Evolutionary conservation across 768 basidiomycete genomes (phyloP), one percentile per base, ranked within the genome.

Genomic region (Suillus tomentosus): DNA sequence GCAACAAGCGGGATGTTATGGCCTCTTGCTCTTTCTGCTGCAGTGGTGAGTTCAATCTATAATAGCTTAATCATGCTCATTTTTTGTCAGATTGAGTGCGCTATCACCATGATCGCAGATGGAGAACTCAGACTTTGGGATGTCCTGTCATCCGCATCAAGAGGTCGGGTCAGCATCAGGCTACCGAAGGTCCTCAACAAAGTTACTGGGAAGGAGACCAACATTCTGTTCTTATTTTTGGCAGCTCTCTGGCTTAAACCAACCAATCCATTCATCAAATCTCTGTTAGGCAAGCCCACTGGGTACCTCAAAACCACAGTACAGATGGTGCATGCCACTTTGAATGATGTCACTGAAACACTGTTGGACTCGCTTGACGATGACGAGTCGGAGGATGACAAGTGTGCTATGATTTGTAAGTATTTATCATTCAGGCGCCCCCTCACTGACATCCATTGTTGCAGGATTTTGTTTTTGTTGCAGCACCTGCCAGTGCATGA

Each of bases 121-220:
- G 24, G 36, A 48, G n/a, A 36, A 24, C 8, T 60, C 10, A 24
- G 48, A 3, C 27, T 27, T 14, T 11, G 31, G 10, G 6, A 48
- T 4, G 19, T 50, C 14, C 10, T 60, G n/a, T 22, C 3, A 7
- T 47, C 45, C 2, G 17, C 22, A 8, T 47, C 31, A 13, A 17
- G 27, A 14, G 54, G 62, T 6, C 22, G 34, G 8, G 5, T 42
- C 3, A 17, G 3, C 9, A 43, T 63, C 27, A 63, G 13, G 9
- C 55, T 63, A 3, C 62, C 31, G 2, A 63, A 63, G 11, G 27
- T 54, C 11, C 53, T 63, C 19, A 63, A 58, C 19, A 53, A 24
- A 5, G 4, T 3, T 22, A 63, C 62, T 4, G 55, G 62, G 34
- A 63, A 63, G 13, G 9, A 40, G 42, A 34, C 54, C 7, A 63